Evolutionary conservation across 2,329 filamentous ascomycete genomes (phyloP).

Genomic region (Alternaria novae-zelandiae): DNA sequence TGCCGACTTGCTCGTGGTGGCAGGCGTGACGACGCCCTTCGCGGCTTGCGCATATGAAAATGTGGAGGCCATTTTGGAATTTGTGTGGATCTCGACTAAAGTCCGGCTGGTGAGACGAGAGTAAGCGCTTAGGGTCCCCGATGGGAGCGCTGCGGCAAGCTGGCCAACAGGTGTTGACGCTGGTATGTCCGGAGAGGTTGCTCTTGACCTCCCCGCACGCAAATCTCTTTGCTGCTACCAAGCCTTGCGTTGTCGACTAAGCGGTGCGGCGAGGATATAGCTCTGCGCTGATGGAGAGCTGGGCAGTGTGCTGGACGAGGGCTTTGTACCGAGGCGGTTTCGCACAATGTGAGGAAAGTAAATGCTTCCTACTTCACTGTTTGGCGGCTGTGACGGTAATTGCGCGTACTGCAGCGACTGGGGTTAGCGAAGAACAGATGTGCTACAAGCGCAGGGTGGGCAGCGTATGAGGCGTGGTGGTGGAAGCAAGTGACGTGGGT

Average conservation of each 20-base stretch:
- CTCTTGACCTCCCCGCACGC: slow-evolving; percentile 50
- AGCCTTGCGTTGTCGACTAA: slow-evolving; percentile 16
- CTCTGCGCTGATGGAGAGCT: slow-evolving; percentile 14
- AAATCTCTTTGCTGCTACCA: slow-evolving; percentile 26
- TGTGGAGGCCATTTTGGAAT: slow-evolving; percentile 49
- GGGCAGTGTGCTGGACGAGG: slow-evolving; percentile 4
- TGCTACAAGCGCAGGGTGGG: not conserved
- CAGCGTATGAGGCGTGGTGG: not conserved
- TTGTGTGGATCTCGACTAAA: slow-evolving; percentile 8
- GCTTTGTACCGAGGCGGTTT: slow-evolving; percentile 8
- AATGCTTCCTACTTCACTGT: slow-evolving; percentile 13
- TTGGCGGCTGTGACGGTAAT: slow-evolving; percentile 5
- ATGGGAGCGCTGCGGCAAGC: slow-evolving; percentile 38
- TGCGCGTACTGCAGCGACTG: slow-evolving; percentile 18
- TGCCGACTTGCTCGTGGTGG: slow-evolving; percentile 53
- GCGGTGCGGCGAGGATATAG: not conserved
- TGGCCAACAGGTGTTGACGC: slow-evolving; percentile 38
- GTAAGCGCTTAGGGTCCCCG: slow-evolving; percentile 34
- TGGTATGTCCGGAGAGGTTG: slow-evolving; percentile 51
- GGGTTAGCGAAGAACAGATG: slow-evolving; percentile 19
- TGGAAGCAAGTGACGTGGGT: slow-evolving; percentile 2
- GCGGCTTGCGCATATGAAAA: slow-evolving; percentile 98
- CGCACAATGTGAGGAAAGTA: slow-evolving; percentile 7
- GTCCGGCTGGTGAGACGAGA: slow-evolving; percentile 10
- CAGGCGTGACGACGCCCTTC: slow-evolving; percentile 70